phyloP scores from a whole-genome alignment of 495 filamentous ascomycete species.

The Aspergillus diversus region DNA sequence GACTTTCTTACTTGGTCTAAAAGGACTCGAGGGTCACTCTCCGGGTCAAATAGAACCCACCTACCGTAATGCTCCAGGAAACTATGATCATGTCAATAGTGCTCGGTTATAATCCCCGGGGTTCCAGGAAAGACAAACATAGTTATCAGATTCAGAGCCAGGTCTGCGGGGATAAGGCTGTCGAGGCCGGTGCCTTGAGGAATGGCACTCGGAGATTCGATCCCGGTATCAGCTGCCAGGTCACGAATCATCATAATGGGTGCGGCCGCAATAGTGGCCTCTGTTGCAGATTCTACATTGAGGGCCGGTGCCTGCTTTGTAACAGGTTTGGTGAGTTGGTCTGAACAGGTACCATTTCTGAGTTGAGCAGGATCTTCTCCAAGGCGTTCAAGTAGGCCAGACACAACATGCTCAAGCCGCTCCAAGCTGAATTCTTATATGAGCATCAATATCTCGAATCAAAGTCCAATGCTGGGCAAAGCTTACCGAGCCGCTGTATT shows the following conservation, averaged over 20 bases:
- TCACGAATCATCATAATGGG: slow-evolving; percentile 42
- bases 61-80: slow-evolving; percentile 40
- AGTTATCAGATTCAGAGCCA: slow-evolving; percentile 27
- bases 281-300: slow-evolving; percentile 17
- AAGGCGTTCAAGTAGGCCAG: slow-evolving; percentile 37
- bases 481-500: slow-evolving; percentile 9
- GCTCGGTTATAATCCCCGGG: not conserved
- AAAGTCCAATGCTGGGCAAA: not conserved
- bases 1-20: slow-evolving; percentile 37
- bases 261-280: slow-evolving; percentile 29
- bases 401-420: slow-evolving; percentile 40
- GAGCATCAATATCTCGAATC: not conserved
- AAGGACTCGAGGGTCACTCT: slow-evolving; percentile 28
- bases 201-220: slow-evolving; percentile 29
- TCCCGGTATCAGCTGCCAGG: slow-evolving; percentile 37
- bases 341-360: slow-evolving; percentile 2
- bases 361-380: slow-evolving; percentile 26
- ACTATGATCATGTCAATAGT: not conserved
- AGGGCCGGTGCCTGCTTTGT: slow-evolving; percentile 9
- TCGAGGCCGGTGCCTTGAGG: slow-evolving; percentile 23
- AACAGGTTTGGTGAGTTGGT: slow-evolving; percentile 12
- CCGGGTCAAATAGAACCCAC: slow-evolving; percentile 44
- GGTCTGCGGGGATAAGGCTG: slow-evolving; percentile 28
- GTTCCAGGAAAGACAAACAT: slow-evolving; percentile 22
- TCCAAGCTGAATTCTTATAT: slow-evolving; percentile 28